A percentile compares a stretch with the other conserved stretches of the same genome.
Evolutionary conservation across 2,329 filamentous ascomycete species (phyloP).

Genomic region (Aschersonia sp.): DNA sequence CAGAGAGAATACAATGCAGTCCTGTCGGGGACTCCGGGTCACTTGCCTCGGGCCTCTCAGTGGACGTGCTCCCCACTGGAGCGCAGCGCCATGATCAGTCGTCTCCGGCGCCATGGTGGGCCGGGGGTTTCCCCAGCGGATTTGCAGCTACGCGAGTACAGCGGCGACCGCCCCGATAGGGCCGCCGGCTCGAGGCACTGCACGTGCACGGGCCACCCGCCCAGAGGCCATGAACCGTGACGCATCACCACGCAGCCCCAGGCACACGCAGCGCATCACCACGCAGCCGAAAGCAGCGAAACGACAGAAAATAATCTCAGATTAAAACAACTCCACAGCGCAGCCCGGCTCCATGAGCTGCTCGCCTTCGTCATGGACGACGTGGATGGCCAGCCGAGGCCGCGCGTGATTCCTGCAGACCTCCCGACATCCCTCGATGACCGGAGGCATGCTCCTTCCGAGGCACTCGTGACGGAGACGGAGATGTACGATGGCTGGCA

Average conservation of each 20-base stretch:
- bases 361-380: constrained; percentile 38
- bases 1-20: background rate
- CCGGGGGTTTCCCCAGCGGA: too few relatives aligned
- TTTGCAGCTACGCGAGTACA: too few relatives aligned
- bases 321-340: too few relatives aligned
- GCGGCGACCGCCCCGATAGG: too few relatives aligned
- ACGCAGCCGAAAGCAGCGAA: too few relatives aligned
- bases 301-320: too few relatives aligned
- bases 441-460: constrained; percentile 51
- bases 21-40: background rate
- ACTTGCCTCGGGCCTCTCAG: too few relatives aligned
- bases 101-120: too few relatives aligned
- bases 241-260: background rate
- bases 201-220: background rate
- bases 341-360: too few relatives aligned
- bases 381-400: constrained; percentile 24
- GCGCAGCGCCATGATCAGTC: too few relatives aligned
- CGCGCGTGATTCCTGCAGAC: constrained; percentile 57
- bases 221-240: background rate
- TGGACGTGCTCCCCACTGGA: too few relatives aligned
- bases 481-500: constrained; percentile 99
- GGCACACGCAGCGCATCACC: too few relatives aligned
- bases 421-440: constrained; percentile 88
- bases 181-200: background rate
- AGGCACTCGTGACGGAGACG: constrained; percentile 58